A percentile compares a stretch with the other conserved stretches of the same genome.
Conservation (phyloP, 2,329 filamentous ascomycete genomes). For the Alternaria angustiovoidea region DNA sequence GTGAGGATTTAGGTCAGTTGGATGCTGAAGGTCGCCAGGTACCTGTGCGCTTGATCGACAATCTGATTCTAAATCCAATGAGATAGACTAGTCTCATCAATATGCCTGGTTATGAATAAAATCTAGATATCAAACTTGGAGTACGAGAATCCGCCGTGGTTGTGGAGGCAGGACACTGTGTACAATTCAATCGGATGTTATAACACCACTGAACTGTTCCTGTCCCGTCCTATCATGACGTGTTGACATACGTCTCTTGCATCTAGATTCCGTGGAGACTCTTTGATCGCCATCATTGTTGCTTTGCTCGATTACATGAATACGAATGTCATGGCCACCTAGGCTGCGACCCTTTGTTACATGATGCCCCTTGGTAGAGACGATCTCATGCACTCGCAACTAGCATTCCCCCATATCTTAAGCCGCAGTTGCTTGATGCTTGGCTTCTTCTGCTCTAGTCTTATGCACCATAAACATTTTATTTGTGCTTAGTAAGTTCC, state of each 20-base stretch:
- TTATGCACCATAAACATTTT: background rate
- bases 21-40: conserved; percentile 76
- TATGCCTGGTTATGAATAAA: background rate
- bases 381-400: too few species aligned
- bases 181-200: too few species aligned
- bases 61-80: conserved; percentile 69
- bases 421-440: too few species aligned
- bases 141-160: background rate
- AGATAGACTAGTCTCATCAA: conserved; percentile 9
- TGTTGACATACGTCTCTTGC: background rate
- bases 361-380: background rate
- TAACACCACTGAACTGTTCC: too few species aligned
- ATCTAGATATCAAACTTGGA: background rate
- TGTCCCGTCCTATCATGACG: background rate
- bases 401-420: too few species aligned
- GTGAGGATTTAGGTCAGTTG: conserved; percentile 73
- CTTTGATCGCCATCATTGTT: background rate
- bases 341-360: background rate
- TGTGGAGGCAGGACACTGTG: background rate
- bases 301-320: background rate
- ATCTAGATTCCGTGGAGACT: background rate
- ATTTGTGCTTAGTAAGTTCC: background rate
- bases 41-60: conserved; percentile 89
- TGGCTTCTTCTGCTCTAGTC: too few species aligned
- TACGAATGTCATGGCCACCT: background rate